These are phyloP conservation scores for Barbarea vulgaris DNA, from an alignment of 345 rosid species.

Conservation along the genomic window DNA sequence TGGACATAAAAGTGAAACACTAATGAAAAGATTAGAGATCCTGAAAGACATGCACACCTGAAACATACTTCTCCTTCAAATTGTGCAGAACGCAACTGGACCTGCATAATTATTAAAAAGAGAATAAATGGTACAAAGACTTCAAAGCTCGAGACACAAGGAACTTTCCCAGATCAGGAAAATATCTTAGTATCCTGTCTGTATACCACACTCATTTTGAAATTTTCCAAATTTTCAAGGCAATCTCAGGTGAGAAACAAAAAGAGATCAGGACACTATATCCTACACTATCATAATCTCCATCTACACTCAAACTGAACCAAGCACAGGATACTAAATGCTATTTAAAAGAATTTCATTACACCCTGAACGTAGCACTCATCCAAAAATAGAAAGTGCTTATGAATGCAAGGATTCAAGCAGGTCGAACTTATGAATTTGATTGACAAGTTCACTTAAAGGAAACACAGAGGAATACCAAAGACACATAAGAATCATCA, in stretches of 20 bases:
- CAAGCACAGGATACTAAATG: neutral
- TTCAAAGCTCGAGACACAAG: constrained; percentile 14
- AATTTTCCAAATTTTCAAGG: neutral
- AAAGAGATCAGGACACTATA: neutral
- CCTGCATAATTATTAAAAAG: constrained; percentile 48
- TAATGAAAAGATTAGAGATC: constrained; percentile 23
- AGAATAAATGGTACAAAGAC: constrained; percentile 14
- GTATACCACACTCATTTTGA: neutral
- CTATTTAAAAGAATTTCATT: neutral
- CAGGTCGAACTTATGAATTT: neutral
- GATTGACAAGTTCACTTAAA: neutral
- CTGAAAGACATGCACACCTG: constrained; percentile 55
- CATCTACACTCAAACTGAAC: constrained; percentile 9
- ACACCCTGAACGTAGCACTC: neutral
- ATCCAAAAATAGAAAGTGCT: constrained; percentile 11
- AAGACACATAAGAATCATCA: constrained; percentile 14
- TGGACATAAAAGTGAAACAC: constrained; percentile 7
- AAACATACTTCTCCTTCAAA: constrained; percentile 79
- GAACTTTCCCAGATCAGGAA: constrained; percentile 1
- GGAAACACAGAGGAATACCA: neutral
- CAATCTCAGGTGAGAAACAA: neutral
- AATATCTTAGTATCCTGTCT: neutral
- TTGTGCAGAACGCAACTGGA: constrained; percentile 71
- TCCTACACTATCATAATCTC: constrained; percentile 5
- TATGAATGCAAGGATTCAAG: neutral